Conservation (phyloP, 139 green algal species). For the Chlamydomonas sp. region DNA sequence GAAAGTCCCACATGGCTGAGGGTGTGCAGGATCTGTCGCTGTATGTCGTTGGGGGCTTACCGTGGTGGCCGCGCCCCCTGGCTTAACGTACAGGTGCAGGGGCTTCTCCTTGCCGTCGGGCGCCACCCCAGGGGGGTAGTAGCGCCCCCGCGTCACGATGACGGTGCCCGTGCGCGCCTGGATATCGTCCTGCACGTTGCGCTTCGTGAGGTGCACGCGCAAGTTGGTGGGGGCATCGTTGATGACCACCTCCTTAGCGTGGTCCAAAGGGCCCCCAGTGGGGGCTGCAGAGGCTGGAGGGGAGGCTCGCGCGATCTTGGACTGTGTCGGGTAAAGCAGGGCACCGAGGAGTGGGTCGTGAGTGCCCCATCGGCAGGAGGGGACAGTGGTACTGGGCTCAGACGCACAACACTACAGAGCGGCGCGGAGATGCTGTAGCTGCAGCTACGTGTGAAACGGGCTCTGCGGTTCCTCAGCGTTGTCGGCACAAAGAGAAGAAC, state of each 20-base stretch:
- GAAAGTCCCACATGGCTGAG: background rate
- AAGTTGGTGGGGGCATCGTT: conserved; percentile 57
- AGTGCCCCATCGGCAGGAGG: no score
- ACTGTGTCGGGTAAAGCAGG: no score
- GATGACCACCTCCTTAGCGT: conserved; percentile 55
- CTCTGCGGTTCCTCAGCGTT: no score
- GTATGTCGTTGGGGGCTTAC: background rate
- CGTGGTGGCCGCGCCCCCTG: conserved; percentile 20
- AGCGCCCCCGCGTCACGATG: conserved; percentile 59
- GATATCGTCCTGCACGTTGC: conserved; percentile 65
- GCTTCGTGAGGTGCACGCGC: conserved; percentile 61
- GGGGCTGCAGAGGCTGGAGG: background rate
- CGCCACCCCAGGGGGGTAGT: conserved; percentile 49
- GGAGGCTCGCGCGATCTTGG: background rate
- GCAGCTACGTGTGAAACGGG: no score
- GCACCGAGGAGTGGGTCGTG: no score
- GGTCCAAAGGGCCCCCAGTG: background rate
- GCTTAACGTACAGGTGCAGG: conserved; percentile 58
- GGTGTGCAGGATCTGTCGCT: background rate
- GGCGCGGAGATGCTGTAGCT: no score
- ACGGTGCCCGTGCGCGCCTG: conserved; percentile 48
- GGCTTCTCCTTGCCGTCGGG: conserved; percentile 50
- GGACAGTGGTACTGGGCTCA: no score
- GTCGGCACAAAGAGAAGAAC: no score
- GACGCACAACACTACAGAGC: no score